These are phyloP conservation scores for Nakazawaea siamensis DNA, from an alignment of 805 yeast species.

Conservation along the genomic window DNA sequence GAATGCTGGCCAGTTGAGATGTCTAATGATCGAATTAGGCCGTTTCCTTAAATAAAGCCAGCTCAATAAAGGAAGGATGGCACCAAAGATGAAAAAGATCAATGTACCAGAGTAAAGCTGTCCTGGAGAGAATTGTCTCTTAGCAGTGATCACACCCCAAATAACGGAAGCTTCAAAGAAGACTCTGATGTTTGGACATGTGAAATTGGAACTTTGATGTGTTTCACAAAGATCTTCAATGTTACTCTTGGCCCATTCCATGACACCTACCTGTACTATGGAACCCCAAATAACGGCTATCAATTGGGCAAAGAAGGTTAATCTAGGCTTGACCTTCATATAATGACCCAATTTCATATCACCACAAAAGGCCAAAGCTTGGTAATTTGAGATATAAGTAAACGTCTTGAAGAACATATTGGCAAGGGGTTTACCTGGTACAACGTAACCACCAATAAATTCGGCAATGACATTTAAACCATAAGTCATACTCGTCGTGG, in stretches of 20 bases:
- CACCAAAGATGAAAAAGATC: conserved; percentile 56
- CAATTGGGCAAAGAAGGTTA: conserved; percentile 45
- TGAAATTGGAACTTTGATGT: conserved; percentile 34
- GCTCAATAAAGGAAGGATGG: conserved; percentile 31
- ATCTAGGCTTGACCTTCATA: conserved; percentile 53
- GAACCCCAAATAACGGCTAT: conserved; percentile 36
- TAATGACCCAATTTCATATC: conserved; percentile 63
- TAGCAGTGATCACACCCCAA: conserved; percentile 66
- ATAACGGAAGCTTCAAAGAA: conserved; percentile 49
- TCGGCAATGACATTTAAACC: conserved; percentile 59
- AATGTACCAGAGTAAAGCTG: conserved; percentile 45
- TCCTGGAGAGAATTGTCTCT: conserved; percentile 40
- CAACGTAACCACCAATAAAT: conserved; percentile 54
- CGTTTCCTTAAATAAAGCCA: conserved; percentile 27
- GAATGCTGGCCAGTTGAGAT: conserved; percentile 62
- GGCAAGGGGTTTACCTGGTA: conserved; percentile 55
- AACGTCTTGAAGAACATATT: conserved; percentile 55
- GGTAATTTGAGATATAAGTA: conserved; percentile 49
- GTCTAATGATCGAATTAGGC: conserved; percentile 31
- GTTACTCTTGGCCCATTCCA: conserved; percentile 31
- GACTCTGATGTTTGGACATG: conserved; percentile 36
- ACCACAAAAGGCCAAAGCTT: conserved; percentile 43
- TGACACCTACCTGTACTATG: conserved; percentile 32
- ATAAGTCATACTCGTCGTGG: conserved; percentile 51
- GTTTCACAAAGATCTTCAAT: conserved; percentile 33